phyloP scores from a whole-genome alignment of 768 basidiomycete genomes.

The Hortiboletus flavorubellus region DNA sequence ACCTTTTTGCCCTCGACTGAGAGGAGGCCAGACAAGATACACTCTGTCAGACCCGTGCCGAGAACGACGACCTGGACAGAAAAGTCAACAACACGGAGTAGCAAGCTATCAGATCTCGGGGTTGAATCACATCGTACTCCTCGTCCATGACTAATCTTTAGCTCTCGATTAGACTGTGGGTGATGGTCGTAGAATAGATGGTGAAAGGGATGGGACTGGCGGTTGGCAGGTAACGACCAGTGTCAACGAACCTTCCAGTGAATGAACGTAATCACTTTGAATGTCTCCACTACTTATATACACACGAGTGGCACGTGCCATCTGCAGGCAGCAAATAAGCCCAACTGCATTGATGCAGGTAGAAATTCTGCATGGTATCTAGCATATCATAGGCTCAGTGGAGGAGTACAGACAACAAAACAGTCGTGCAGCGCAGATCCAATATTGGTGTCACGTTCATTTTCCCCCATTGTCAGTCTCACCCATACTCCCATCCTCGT shows the following conservation, averaged over 20 bases:
- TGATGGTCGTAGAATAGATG: constrained; percentile 9
- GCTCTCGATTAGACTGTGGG: constrained; percentile 10
- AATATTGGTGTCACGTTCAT: not conserved
- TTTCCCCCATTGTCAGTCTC: constrained; percentile 18
- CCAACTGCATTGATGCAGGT: not conserved
- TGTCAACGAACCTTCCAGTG: not conserved
- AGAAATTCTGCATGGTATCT: constrained; percentile 1
- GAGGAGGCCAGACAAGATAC: constrained; percentile 94
- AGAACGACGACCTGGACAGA: constrained; percentile 74
- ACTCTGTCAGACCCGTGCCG: constrained; percentile 97
- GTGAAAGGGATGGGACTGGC: constrained; percentile 4
- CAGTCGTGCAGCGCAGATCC: not conserved
- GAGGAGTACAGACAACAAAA: constrained; percentile 1
- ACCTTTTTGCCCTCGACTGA: constrained; percentile 99
- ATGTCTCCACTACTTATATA: constrained; percentile 26
- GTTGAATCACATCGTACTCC: constrained; percentile 81
- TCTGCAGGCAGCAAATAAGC: constrained; percentile 10
- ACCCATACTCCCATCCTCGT: constrained; percentile 22
- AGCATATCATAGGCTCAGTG: not conserved
- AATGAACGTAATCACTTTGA: not conserved
- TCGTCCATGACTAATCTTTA: constrained; percentile 78
- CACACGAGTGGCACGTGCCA: constrained; percentile 22
- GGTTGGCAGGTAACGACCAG: constrained; percentile 16
- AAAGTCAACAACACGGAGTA: constrained; percentile 13
- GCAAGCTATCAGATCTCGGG: constrained; percentile 15